These are phyloP conservation scores for Blastobotrys ciferrii DNA, from an alignment of 1,139 yeast species.

Conservation along the genomic window DNA sequence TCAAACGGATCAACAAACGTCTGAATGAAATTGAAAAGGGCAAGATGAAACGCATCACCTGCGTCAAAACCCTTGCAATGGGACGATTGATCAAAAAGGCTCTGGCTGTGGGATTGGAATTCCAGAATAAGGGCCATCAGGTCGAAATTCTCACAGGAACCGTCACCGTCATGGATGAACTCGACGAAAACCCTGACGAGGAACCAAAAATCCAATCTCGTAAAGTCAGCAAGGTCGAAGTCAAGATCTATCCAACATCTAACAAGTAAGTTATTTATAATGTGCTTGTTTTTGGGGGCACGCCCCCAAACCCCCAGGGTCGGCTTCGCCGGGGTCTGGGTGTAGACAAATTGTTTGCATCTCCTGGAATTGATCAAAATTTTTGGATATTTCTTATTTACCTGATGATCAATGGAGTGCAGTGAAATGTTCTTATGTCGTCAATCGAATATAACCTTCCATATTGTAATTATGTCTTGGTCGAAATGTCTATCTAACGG, in stretches of 20 bases:
- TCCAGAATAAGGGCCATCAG: slow-evolving; percentile 28
- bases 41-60: slow-evolving; percentile 15
- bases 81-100: slow-evolving; percentile 37
- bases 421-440: too few relatives aligned
- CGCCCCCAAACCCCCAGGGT: too few relatives aligned
- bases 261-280: neutral
- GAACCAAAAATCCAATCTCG: slow-evolving; percentile 22
- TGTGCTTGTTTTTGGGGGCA: neutral
- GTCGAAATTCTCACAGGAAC: slow-evolving; percentile 28
- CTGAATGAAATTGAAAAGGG: slow-evolving; percentile 20
- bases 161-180: slow-evolving; percentile 26
- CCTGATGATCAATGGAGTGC: too few relatives aligned
- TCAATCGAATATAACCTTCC: too few relatives aligned
- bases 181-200: slow-evolving; percentile 20
- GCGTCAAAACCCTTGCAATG: slow-evolving; percentile 32
- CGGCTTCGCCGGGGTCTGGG: too few relatives aligned
- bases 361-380: too few relatives aligned
- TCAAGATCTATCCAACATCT: slow-evolving; percentile 19
- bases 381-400: too few relatives aligned
- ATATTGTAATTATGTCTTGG: too few relatives aligned
- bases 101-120: slow-evolving; percentile 32
- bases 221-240: slow-evolving; percentile 26
- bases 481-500: too few relatives aligned
- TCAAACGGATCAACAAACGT: slow-evolving; percentile 27
- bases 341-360: too few relatives aligned